Evolutionary conservation across 2,329 filamentous ascomycete species (phyloP), one percentile per base, ranked within the genome.

Genomic region (Penicillium sp.): DNA sequence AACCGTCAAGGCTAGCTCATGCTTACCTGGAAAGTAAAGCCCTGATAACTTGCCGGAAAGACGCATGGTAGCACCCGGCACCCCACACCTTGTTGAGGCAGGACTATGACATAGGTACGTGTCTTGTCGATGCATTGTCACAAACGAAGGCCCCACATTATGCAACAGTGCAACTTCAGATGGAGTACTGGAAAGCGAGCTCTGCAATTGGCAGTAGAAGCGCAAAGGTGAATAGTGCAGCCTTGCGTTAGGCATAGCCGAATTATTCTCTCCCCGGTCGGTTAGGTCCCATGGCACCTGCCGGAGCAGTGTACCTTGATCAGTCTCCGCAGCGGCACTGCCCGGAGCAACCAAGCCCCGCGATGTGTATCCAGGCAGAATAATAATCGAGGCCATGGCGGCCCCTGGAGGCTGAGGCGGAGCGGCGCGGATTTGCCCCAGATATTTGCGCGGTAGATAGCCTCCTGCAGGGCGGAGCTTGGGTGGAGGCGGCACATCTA

Each of bases 311-410:
- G 10, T 19, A 39, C 35, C 35, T 19, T 39, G 35, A 19, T 39
- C 11, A 42, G 39, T 21, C 39, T 42, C 39, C 39, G 39, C 39
- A 42, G 39, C 39, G 39, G 51, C 55, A 58, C 55, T 54, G 55
- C 55, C 51, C 55, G n/a, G 8, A 44, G 42, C n/a, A 39, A 33
- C 55, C 47, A 58, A 58, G 55, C 51, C 42, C 33, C 42, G 9
- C 43, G 50, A 45, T 27, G 29, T 33, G 33, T 23, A 39, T 54
- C 19, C 39, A 58, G 55, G 55, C 55, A 58, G 52, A 58, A 51
- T 52, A 48, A 58, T 58, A 33, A 43, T 19, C 8, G 23, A 19
- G 37, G 45, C 21, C 26, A 19, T 13, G 21, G 19, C 25, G 48
- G 44, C 11, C 19, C n/a, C 16, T 21, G 47, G 33, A 37, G 46